Evolutionary conservation across 768 basidiomycete genomes (phyloP).

Genomic region (Pholiota microspora): DNA sequence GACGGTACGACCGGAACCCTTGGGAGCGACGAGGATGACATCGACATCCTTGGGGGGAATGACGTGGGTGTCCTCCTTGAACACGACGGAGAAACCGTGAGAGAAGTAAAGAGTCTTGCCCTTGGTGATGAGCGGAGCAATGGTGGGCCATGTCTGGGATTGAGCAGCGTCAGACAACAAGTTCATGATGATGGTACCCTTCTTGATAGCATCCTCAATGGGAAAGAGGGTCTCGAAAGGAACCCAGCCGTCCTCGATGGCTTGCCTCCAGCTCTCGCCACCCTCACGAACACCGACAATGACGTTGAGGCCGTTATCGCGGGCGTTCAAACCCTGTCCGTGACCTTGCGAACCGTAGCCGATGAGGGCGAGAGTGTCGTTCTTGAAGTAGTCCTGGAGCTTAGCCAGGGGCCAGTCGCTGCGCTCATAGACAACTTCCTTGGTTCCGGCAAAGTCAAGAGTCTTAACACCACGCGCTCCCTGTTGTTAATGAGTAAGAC

Average conservation of each 20-base stretch:
- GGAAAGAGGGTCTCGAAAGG: slow-evolving; percentile 98
- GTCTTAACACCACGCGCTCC: slow-evolving; percentile 85
- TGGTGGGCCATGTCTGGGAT: slow-evolving; percentile 86
- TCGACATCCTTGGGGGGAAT: slow-evolving; percentile 91
- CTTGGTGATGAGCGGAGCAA: slow-evolving; percentile 96
- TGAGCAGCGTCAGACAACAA: slow-evolving; percentile 99
- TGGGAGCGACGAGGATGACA: slow-evolving; percentile 98
- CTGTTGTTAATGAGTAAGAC: slow-evolving; percentile 26
- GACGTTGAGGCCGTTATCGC: slow-evolving; percentile 98
- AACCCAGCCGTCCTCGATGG: slow-evolving; percentile 95
- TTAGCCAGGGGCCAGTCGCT: slow-evolving; percentile 97
- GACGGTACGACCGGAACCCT: slow-evolving; percentile 98
- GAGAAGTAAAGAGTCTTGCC: slow-evolving; percentile 99
- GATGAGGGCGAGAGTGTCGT: slow-evolving; percentile 98
- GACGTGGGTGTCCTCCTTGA: slow-evolving; percentile 95
- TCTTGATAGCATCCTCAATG: slow-evolving; percentile 95
- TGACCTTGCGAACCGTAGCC: slow-evolving; percentile 99
- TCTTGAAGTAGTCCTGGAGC: slow-evolving; percentile 99
- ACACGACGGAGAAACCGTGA: slow-evolving; percentile 99
- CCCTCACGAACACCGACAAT: slow-evolving; percentile 97
- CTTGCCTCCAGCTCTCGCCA: slow-evolving; percentile 96
- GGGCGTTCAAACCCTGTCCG: slow-evolving; percentile 97
- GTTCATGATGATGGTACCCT: slow-evolving; percentile 99
- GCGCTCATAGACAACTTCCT: slow-evolving; percentile 93
- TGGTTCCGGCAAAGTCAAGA: slow-evolving; percentile 92